These are phyloP conservation scores for Verticillium isaacii DNA, from an alignment of 2,329 filamentous ascomycete species.

Conservation along the genomic window DNA sequence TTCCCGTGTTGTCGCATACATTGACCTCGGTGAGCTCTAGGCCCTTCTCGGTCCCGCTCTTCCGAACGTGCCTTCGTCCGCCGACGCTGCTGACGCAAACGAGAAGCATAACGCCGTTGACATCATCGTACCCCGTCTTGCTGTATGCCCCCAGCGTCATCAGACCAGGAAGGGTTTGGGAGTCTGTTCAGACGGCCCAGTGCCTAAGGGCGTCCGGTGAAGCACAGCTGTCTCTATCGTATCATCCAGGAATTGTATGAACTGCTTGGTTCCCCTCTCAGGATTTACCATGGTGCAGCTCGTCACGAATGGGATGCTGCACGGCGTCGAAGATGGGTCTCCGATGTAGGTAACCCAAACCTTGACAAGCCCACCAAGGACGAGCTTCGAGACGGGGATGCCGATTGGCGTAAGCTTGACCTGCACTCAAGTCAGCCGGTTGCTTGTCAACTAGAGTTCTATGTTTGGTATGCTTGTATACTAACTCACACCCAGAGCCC, in stretches of 20 bases:
- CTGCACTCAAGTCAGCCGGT: slow-evolving; percentile 20
- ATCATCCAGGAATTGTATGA: slow-evolving; percentile 48
- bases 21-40: slow-evolving; percentile 42
- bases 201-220: slow-evolving; percentile 41
- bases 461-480: background rate
- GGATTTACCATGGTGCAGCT: slow-evolving; percentile 54
- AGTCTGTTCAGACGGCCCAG: slow-evolving; percentile 15
- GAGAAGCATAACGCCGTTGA: slow-evolving; percentile 44
- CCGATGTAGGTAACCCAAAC: slow-evolving; percentile 54
- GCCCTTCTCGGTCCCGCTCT: slow-evolving; percentile 39
- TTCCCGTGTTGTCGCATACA: slow-evolving; percentile 54
- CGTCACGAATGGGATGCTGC: slow-evolving; percentile 33
- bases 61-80: slow-evolving; percentile 39
- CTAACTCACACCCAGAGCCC: slow-evolving; percentile 41
- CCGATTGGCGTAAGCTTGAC: slow-evolving; percentile 39
- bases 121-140: slow-evolving; percentile 44
- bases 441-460: background rate
- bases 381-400: slow-evolving; percentile 21
- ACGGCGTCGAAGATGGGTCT: slow-evolving; percentile 29
- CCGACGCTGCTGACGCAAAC: slow-evolving; percentile 56
- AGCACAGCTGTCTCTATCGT: slow-evolving; percentile 13
- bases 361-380: slow-evolving; percentile 48
- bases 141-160: slow-evolving; percentile 54
- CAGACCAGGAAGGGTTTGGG: slow-evolving; percentile 32
- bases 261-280: slow-evolving; percentile 38